These are phyloP conservation scores for Chloranthus sessilifolius DNA, from an alignment of 164 flowering plant species.

Conservation along the genomic window DNA sequence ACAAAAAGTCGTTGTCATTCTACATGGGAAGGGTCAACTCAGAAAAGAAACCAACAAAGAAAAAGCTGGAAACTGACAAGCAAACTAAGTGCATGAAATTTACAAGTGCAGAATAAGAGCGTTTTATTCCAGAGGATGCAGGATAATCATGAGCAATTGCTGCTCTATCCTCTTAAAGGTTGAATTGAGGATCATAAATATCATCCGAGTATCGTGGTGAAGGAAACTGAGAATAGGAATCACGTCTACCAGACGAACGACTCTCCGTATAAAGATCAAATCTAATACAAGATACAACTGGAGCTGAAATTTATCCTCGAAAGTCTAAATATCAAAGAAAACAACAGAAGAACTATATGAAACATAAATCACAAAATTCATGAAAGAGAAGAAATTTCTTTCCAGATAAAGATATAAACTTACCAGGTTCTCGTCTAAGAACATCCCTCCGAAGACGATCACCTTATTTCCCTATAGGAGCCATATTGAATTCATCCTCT, in stretches of 20 bases:
- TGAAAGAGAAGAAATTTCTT: too few species aligned
- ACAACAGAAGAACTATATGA: too few species aligned
- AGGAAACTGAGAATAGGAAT: conserved; percentile 11
- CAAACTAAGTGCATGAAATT: conserved; percentile 4
- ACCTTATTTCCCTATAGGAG: conserved; percentile 14
- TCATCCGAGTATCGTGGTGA: conserved; percentile 21
- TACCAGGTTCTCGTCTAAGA: conserved; percentile 16
- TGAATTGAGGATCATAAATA: conserved; percentile 14
- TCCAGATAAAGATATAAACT: too few species aligned
- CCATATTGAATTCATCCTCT: conserved; percentile 11
- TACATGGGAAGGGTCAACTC: conserved; percentile 4
- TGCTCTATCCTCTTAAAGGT: conserved; percentile 12
- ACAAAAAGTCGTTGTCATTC: conserved; percentile 18
- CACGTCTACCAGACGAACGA: conserved; percentile 15
- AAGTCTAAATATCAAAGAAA: conserved; percentile 4
- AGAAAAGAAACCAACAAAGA: neutral
- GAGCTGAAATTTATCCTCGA: conserved; percentile 12
- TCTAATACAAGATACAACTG: conserved; percentile 8
- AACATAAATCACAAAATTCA: neutral
- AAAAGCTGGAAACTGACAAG: neutral
- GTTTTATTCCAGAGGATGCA: conserved; percentile 16
- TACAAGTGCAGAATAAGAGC: conserved; percentile 19
- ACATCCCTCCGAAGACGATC: conserved; percentile 12
- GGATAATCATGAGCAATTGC: conserved; percentile 13
- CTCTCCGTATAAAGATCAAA: conserved; percentile 16